Evolutionary conservation across 345 rosid species (phyloP).

Genomic region (Pelargonium nanum): DNA sequence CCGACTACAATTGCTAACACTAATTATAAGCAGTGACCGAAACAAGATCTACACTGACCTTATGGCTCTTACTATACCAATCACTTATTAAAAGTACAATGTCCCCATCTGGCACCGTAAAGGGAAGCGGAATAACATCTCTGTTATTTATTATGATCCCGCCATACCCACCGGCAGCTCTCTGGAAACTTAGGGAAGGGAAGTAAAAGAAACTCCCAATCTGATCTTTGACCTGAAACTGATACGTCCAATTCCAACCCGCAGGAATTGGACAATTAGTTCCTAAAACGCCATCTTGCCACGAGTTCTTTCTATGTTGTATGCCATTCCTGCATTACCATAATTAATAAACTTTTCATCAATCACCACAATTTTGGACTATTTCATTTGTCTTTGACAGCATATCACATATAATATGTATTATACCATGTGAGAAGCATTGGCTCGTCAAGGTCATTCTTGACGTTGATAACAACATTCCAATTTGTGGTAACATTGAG

Average conservation of each 20-base stretch:
- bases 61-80: conserved; percentile 65
- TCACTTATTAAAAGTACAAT: conserved; percentile 63
- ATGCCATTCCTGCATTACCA: conserved; percentile 47
- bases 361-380: background rate
- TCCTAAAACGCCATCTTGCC: conserved; percentile 90
- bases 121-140: conserved; percentile 57
- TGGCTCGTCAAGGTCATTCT: conserved; percentile 62
- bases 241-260: conserved; percentile 80
- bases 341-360: conserved; percentile 1
- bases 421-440: conserved; percentile 67
- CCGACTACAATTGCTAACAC: conserved; percentile 5
- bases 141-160: conserved; percentile 65
- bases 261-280: conserved; percentile 83
- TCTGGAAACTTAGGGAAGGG: conserved; percentile 55
- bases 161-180: conserved; percentile 76
- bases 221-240: conserved; percentile 81
- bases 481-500: conserved; percentile 66
- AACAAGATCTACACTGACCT: conserved; percentile 34
- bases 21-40: conserved; percentile 7
- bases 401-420: background rate
- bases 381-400: conserved; percentile 4
- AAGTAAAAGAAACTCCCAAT: conserved; percentile 80
- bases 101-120: conserved; percentile 62
- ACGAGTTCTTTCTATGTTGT: conserved; percentile 71
- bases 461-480: conserved; percentile 61